Percentiles rank a stretch among this genome's conserved stretches.
These are phyloP conservation scores for Mortierella polycephala DNA, from an alignment of 371 early-diverging fungal species.

Conservation along the genomic window DNA sequence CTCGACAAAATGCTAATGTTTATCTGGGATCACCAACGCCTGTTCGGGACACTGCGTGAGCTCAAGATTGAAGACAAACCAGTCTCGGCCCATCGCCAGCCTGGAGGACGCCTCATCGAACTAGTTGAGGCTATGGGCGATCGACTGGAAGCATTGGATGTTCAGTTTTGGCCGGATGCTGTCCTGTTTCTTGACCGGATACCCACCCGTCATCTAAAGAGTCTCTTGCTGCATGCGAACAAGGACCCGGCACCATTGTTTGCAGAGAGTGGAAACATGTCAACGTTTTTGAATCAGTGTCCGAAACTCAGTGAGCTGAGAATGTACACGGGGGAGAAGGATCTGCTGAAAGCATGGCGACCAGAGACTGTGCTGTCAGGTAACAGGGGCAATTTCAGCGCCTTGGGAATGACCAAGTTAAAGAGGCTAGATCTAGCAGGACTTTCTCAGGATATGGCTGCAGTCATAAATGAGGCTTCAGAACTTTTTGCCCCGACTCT, in stretches of 20 bases:
- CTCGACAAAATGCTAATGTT: slow-evolving; percentile 44
- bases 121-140: slow-evolving; percentile 54
- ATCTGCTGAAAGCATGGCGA: slow-evolving; percentile 32
- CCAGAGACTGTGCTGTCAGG: background rate
- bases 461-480: slow-evolving; percentile 33
- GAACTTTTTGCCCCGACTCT: slow-evolving; percentile 33
- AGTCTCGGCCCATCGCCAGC: background rate
- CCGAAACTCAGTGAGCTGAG: slow-evolving; percentile 26
- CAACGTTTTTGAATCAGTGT: slow-evolving; percentile 23
- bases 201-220: slow-evolving; percentile 20
- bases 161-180: slow-evolving; percentile 38
- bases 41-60: slow-evolving; percentile 42
- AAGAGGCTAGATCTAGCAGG: slow-evolving; percentile 37
- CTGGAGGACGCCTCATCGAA: slow-evolving; percentile 22
- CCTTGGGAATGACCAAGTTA: slow-evolving; percentile 5
- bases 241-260: slow-evolving; percentile 33
- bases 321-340: slow-evolving; percentile 23
- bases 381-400: background rate
- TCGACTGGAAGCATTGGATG: slow-evolving; percentile 36
- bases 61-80: slow-evolving; percentile 40
- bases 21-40: slow-evolving; percentile 45
- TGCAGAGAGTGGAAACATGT: slow-evolving; percentile 8
- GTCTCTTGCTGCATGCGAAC: slow-evolving; percentile 18
- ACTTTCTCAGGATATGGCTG: slow-evolving; percentile 23
- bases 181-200: slow-evolving; percentile 41